Evolutionary conservation across 306 rosid species (phyloP).

Genomic region (Citrullus colocynthis): DNA sequence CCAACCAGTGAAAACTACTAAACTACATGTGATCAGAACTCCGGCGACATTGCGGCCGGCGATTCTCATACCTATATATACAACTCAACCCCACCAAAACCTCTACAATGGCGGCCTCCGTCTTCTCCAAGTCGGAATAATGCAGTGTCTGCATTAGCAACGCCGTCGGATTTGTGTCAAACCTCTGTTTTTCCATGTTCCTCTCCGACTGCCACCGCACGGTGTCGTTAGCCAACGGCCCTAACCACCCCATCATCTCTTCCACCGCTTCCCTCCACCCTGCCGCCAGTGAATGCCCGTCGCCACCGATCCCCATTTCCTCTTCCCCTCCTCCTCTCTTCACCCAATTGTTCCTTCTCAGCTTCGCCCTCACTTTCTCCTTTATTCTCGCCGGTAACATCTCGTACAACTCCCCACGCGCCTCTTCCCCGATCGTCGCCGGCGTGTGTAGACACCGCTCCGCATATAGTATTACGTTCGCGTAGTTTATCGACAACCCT

Average conservation of each 20-base stretch:
- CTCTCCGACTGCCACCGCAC: conserved; percentile 52
- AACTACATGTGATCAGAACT: neutral
- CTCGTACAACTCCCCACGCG: conserved; percentile 35
- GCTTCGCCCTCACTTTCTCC: conserved; percentile 20
- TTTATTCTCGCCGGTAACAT: conserved; percentile 45
- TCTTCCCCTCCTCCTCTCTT: conserved; percentile 19
- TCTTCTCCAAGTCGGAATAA: conserved; percentile 62
- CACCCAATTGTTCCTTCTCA: conserved; percentile 14
- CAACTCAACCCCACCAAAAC: conserved; percentile 53
- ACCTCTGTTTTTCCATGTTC: conserved; percentile 36
- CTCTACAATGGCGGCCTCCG: conserved; percentile 51
- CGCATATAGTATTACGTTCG: conserved; percentile 32
- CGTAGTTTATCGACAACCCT: conserved; percentile 45
- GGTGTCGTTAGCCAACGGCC: conserved; percentile 51
- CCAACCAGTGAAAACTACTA: neutral
- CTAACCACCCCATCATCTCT: conserved; percentile 50
- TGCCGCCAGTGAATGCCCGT: conserved; percentile 10
- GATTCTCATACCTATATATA: conserved; percentile 28
- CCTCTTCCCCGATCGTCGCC: conserved; percentile 21
- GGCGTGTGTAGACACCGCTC: conserved; percentile 40
- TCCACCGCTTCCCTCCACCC: conserved; percentile 31
- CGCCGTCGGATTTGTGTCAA: conserved; percentile 23
- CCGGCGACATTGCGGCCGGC: neutral
- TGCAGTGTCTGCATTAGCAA: conserved; percentile 58
- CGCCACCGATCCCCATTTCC: conserved; percentile 3